A percentile compares a stretch with the other conserved stretches of the same genome.
Conservation (phyloP, 2,329 filamentous ascomycete genomes). For the Phoma sp. region DNA sequence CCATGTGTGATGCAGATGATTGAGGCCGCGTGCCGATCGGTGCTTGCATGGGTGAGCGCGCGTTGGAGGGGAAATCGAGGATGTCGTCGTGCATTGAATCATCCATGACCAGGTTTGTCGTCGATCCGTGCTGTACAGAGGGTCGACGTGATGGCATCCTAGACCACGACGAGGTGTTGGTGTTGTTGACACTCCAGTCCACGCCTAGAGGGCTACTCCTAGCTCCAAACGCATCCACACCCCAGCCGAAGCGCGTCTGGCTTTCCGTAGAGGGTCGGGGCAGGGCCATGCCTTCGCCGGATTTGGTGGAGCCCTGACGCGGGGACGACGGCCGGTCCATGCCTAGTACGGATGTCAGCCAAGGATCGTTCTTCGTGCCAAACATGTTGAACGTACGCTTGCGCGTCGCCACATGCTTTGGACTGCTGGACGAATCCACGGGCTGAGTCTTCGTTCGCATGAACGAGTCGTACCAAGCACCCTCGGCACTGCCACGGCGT, state of each 20-base stretch:
- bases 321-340: slow-evolving; percentile 58
- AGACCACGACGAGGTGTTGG: slow-evolving; percentile 66
- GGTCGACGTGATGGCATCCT: slow-evolving; percentile 80
- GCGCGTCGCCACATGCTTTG: slow-evolving; percentile 50
- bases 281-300: slow-evolving; percentile 49
- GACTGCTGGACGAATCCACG: slow-evolving; percentile 41
- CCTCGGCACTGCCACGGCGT: slow-evolving; percentile 63
- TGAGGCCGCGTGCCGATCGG: slow-evolving; percentile 82
- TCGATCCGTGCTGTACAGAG: slow-evolving; percentile 79
- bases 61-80: slow-evolving; percentile 58
- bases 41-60: slow-evolving; percentile 63
- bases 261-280: slow-evolving; percentile 50
- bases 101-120: slow-evolving; percentile 66
- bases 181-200: slow-evolving; percentile 49
- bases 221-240: slow-evolving; percentile 47
- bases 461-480: slow-evolving; percentile 63
- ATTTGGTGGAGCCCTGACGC: slow-evolving; percentile 73
- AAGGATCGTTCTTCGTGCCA: slow-evolving; percentile 60
- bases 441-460: slow-evolving; percentile 50
- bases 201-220: slow-evolving; percentile 53
- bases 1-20: slow-evolving; percentile 60
- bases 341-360: slow-evolving; percentile 54
- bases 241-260: slow-evolving; percentile 50
- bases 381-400: slow-evolving; percentile 60
- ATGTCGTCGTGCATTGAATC: slow-evolving; percentile 59